Base-by-base conservation (phyloP, 2,329 filamentous ascomycete species). In the Teratosphaeria pseudoeucalypti region DNA sequence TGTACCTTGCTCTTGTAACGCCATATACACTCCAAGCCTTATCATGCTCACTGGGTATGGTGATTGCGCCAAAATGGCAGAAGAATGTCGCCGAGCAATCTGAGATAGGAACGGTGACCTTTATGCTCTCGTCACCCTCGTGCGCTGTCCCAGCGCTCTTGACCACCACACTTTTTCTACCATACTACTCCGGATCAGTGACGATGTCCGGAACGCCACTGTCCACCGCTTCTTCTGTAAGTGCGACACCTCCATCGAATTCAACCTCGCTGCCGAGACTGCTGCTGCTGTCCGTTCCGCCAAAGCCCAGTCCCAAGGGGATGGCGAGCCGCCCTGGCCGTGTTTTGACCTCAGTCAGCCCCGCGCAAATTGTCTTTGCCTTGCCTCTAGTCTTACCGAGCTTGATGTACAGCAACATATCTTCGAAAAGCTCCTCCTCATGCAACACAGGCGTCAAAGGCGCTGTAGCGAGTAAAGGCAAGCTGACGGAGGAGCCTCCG, bases 221-320 rank as follows among this genome's bases (percentile, higher is more conserved):
- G 62, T 78, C 77, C 16, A 82, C 76, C 52, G 78, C 80, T 67
- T 84, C 82, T 66, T 85, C 82, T 2, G 79, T 78, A 29, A 85
- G 68, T 1, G 82, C 81, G 4, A 85, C 74, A 1, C 82, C 82
- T 16, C 78, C 75, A 3, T 75, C 73, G 1, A 83, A 78, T 34
- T 79, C 75, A 2, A 82, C 67, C 49, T 76, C 73, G 39, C 73
- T 67, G 4, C 64, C 65, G 2, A 67, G 52, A 56, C 66, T 67
- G 61, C 60, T 62, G 53, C 57, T 62, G 58, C 67, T 68, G 26
- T 64, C 61, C 54, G 54, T 65, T 10, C 56, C 23, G 12, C 56
- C 19, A 26, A 62, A 43, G n/a, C 57, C 61, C 14, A 61, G 52
- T 23, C 43, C 43, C n/a, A 49, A 49, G n/a, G 43, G 43, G 23